Conservation (phyloP, 2,329 filamentous ascomycete genomes). For the Arthrobotrys megalospora region DNA sequence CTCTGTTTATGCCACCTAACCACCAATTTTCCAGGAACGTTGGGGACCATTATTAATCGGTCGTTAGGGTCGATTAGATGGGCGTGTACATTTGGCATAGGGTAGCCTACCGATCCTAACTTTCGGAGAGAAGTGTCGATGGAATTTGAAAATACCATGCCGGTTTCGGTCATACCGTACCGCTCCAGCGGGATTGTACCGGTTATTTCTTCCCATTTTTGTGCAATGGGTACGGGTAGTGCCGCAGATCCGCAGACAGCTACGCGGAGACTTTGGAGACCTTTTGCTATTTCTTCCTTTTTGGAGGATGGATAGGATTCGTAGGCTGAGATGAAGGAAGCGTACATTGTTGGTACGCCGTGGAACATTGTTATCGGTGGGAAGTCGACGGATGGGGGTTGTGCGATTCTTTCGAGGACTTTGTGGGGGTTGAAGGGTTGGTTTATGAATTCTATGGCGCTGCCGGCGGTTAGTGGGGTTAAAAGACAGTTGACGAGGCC, state of each 20-base stretch:
- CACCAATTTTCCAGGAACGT: constrained; percentile 30
- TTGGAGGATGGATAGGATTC: constrained; percentile 70
- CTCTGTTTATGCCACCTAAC: constrained; percentile 66
- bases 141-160: constrained; percentile 85
- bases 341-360: constrained; percentile 95
- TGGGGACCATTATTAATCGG: constrained; percentile 16
- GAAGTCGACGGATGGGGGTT: constrained; percentile 61
- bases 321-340: constrained; percentile 80
- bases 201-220: constrained; percentile 80
- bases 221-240: constrained; percentile 81
- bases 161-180: constrained; percentile 99
- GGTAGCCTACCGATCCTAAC: constrained; percentile 94
- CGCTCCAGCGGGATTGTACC: constrained; percentile 87
- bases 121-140: constrained; percentile 81
- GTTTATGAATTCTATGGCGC: constrained; percentile 86
- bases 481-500: constrained; percentile 93
- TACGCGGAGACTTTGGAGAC: constrained; percentile 75
- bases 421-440: constrained; percentile 85
- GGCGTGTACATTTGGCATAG: constrained; percentile 86
- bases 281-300: constrained; percentile 63
- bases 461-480: constrained; percentile 87
- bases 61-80: constrained; percentile 67
- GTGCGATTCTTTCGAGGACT: constrained; percentile 79
- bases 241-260: constrained; percentile 96
- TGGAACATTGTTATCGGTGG: constrained; percentile 84